Conservation (phyloP, 306 rosid genomes). For the Sophora flavescens region DNA sequence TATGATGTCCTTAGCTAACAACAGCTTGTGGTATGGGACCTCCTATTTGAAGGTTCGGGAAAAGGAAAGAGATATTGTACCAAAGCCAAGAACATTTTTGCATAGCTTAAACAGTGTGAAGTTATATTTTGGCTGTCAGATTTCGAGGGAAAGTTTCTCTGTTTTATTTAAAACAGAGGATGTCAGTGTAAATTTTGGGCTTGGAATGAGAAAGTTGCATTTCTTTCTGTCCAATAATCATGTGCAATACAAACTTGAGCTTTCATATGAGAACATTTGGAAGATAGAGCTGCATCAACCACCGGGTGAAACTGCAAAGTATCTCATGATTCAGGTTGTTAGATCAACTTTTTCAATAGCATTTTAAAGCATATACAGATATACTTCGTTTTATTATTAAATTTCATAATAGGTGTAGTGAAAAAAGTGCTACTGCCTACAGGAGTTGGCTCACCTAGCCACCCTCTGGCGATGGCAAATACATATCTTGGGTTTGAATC, state of each 20-base stretch:
- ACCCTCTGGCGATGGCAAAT: not conserved
- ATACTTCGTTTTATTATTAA: not conserved
- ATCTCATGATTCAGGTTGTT: constrained; percentile 83
- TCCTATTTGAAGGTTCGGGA: constrained; percentile 56
- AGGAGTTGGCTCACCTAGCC: not conserved
- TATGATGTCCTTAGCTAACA: constrained; percentile 48
- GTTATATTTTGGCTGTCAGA: constrained; percentile 73
- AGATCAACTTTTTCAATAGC: not conserved
- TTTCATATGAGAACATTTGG: constrained; percentile 74
- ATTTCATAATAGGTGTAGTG: not conserved
- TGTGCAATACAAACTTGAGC: constrained; percentile 60
- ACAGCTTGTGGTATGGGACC: constrained; percentile 30
- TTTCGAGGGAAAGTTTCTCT: constrained; percentile 54
- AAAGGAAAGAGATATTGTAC: constrained; percentile 60
- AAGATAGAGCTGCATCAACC: constrained; percentile 66
- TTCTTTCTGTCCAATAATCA: constrained; percentile 41
- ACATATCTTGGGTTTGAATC: constrained; percentile 1
- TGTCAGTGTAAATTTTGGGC: constrained; percentile 63
- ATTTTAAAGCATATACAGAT: not conserved
- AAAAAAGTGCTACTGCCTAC: not conserved
- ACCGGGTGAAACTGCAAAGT: constrained; percentile 47
- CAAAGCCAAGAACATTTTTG: constrained; percentile 54
- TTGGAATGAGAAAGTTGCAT: constrained; percentile 52
- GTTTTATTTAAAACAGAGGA: constrained; percentile 49
- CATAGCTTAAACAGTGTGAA: constrained; percentile 49